Base-by-base conservation (phyloP, 148 eudicot species). In the Persicaria maculosa region DNA sequence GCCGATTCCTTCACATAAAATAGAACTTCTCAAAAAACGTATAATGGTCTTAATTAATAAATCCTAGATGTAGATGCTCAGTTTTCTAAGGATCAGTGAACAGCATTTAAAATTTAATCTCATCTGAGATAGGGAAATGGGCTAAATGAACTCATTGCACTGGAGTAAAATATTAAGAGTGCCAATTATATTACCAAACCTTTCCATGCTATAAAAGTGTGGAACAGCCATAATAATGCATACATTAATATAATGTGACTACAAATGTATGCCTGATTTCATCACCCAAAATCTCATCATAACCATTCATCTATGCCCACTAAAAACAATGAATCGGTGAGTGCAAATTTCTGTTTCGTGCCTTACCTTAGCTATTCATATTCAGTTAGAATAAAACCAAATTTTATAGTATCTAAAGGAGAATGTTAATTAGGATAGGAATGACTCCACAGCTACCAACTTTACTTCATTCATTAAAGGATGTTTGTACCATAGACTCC, bases 1-100 rank as follows among this genome's bases (percentile, higher is more conserved):
- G 93, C 91, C 54, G 99, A 92, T 59, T 92, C 90, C 99, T 95
- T 85, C 82, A 85, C 62, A 68, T 50, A 74, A 31, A 47, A 52
- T 77, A 52, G 15, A 72, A 7, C 0, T 48, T 22, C 44, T 75
- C 25, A 73, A 7, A 48, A 48, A 48, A 48, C 52, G 12, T 48
- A 48, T 48, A 48, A 48, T 48, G 11, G 12, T 48, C 52, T 31
- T 31, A 31, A 31, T 31, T 31, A 31, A 31, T 2, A 31, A 31
- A 31, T 31, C 40, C 40, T 31, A 31, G 40, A 1, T 31, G 40
- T 31, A 31, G 40, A 31, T 31, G 1, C 40, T 8, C 15, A 48
- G 12, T 48, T 48, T 6, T 48, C 12, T 7, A 8, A 48, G 52
- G 52, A 48, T 48, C 52, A 48, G 52, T 48, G 12, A 48, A 48